Base-by-base conservation (phyloP, 495 filamentous ascomycete genomes). In the Hypoxylon lienhwacheense region DNA sequence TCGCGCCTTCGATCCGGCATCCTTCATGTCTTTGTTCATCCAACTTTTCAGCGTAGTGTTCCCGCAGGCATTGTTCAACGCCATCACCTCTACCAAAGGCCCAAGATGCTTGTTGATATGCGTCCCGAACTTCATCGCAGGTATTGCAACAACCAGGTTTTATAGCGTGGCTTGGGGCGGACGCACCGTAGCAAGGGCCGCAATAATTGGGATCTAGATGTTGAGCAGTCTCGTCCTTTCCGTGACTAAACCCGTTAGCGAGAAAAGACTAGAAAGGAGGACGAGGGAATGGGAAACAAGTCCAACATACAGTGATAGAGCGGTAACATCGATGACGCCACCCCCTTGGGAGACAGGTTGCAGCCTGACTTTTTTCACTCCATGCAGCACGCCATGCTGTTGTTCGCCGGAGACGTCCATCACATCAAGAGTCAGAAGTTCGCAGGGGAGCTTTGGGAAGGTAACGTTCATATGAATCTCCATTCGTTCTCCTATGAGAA, bases 381-480 rank as follows among this genome's bases (percentile, higher is more conserved):
- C 93, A 66, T 97, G 92, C 64, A 86, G 83, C 46, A 98, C 88
- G 32, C 93, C 95, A 40, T 86, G 85, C 66, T 98, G 93, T 66
- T 96, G 87, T 69, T 98, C 93, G 32, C 93, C 93, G 10, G 89
- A 95, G 7, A 98, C 91, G 71, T 98, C 93, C 93, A 98, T 97
- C 28, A 98, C 92, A 67, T 98, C 93, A 57, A 98, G 83, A 11
- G 93, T 97, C 42, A 97, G 73, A 37, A 98, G 84, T 70, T 97
- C 91, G 75, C 93, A 98, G 24, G 93, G 93, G 22, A 98, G 77
- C 24, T 85, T 85, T 4, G 95, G 93, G 71, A 98, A 98, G 14
- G 89, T 92, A 58, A 98, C 89, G 77, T 98, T 98, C 74, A 98
- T 80, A 69, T 96, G 90, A 54, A 98, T 98, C 63, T 97, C 93